Conservation (phyloP, 805 yeast genomes). For the Nakazawaea molendinolei region DNA sequence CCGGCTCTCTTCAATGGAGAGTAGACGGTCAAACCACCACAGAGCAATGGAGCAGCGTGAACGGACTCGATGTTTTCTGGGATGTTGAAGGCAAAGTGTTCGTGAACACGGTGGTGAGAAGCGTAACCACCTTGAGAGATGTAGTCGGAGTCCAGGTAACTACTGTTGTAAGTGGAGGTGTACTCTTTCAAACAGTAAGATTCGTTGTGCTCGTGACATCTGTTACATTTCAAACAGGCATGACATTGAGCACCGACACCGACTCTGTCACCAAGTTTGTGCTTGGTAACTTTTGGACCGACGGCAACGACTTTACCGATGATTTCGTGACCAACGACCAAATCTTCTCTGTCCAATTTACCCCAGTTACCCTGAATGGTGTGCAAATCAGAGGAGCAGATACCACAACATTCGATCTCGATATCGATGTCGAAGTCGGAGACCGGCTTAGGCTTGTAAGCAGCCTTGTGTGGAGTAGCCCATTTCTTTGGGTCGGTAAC, state of each 20-base stretch:
- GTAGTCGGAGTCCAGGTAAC: conserved; percentile 39
- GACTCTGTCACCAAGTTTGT: conserved; percentile 42
- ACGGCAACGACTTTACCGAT: conserved; percentile 33
- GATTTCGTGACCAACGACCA: conserved; percentile 40
- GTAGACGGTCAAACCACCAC: conserved; percentile 51
- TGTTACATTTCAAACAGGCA: conserved; percentile 32
- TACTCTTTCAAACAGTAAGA: conserved; percentile 39
- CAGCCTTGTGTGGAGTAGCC: conserved; percentile 17
- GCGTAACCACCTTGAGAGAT: conserved; percentile 43
- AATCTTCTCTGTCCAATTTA: conserved; percentile 14
- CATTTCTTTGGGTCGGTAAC: conserved; percentile 19
- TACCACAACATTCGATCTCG: conserved; percentile 39
- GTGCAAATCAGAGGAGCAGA: conserved; percentile 48
- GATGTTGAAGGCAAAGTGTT: conserved; percentile 38
- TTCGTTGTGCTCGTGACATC: conserved; percentile 31
- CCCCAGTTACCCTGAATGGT: conserved; percentile 34
- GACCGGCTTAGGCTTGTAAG: conserved; percentile 20
- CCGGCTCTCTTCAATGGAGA: conserved; percentile 38
- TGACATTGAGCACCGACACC: conserved; percentile 42
- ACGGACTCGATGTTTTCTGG: conserved; percentile 38
- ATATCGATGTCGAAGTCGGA: conserved; percentile 32
- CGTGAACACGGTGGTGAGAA: conserved; percentile 37
- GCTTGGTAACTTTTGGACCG: conserved; percentile 29
- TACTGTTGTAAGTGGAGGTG: conserved; percentile 45
- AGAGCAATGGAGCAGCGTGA: conserved; percentile 45